These are phyloP conservation scores for Tubosaeta sp. DNA, from an alignment of 768 basidiomycete genomes.

Conservation along the genomic window DNA sequence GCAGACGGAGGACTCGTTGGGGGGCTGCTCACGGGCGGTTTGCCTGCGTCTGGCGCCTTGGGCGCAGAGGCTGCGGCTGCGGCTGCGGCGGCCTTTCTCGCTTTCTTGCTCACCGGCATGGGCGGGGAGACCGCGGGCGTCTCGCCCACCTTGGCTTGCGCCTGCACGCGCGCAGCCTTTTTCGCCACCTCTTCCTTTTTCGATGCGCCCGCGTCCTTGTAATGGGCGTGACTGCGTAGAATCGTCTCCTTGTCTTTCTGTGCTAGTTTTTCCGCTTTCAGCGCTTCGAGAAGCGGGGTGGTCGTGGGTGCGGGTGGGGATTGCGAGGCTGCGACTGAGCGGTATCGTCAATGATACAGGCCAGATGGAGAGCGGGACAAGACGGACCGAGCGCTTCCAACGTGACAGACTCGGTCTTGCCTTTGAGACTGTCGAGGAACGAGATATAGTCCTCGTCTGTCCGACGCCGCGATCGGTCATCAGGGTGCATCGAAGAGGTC, in stretches of 20 bases:
- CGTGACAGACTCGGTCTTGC: constrained; percentile 54
- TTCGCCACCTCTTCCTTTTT: constrained; percentile 41
- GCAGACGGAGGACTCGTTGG: too few species aligned
- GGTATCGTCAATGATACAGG: background rate
- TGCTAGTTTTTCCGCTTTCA: constrained; percentile 70
- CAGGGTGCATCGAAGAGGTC: background rate
- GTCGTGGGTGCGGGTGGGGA: constrained; percentile 64
- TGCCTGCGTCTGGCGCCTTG: constrained; percentile 4
- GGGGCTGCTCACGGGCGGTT: background rate
- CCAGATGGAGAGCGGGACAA: background rate
- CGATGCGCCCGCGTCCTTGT: constrained; percentile 45
- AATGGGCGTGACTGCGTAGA: constrained; percentile 67
- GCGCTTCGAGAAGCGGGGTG: constrained; percentile 89
- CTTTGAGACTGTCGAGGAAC: constrained; percentile 71
- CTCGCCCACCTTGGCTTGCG: constrained; percentile 30
- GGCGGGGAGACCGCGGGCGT: constrained; percentile 11
- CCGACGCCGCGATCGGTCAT: too few species aligned
- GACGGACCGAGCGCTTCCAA: constrained; percentile 61
- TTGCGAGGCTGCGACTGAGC: constrained; percentile 55
- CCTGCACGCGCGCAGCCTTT: constrained; percentile 18
- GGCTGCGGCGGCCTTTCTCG: constrained; percentile 31
- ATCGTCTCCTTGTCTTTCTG: constrained; percentile 73
- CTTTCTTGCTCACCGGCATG: constrained; percentile 32
- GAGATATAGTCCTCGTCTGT: constrained; percentile 81
- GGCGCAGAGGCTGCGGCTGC: background rate